Evolutionary conservation across 129 eudicot genomes (phyloP), one percentile per base, ranked within the genome.

Genomic region (Deinandra increscens): DNA sequence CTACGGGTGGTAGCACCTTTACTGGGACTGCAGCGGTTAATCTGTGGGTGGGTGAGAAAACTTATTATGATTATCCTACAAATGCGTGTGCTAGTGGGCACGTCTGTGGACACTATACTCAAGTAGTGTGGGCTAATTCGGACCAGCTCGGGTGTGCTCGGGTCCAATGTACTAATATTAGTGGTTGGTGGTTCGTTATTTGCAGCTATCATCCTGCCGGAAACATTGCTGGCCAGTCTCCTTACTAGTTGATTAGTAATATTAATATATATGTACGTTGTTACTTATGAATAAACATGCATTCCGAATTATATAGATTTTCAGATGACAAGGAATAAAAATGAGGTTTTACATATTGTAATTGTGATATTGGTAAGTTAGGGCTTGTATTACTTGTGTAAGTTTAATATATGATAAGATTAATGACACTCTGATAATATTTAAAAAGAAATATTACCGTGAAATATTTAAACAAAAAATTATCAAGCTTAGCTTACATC

Each of bases 21-120:
- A 55, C 73, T 0, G 84, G 70, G 7, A 60, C 15, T 4, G 59
- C 34, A 0, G 82, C 84, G 6, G 82, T 81, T 71, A 20, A 43
- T 0, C 0, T 73, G 46, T 80, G 88, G 88, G 65, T 76, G 0
- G 54, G 6, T 0, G 84, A 83, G 76, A 76, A 65, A 54, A 13
- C 14, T 0, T 50, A 29, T 17, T 79, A 76, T 53, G 9, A 76
- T 8, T 60, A 83, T 12, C 15, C 37, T 0, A 46, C 74, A 1
- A 80, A 83, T 58, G 22, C 60, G 1, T 54, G 60, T 54, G 60
- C 34, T 54, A 54, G 60, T 0, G 36, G 60, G 22, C 60, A 20
- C 20, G 15, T 10, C 0, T 54, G 60, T 22, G 34, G 33, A 54
- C 60, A 54, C 36, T 54, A 54, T 22, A 22, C 60, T 54, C 60